Evolutionary conservation across 2,329 filamentous ascomycete species (phyloP).

Genomic region (Exophiala bonariae): DNA sequence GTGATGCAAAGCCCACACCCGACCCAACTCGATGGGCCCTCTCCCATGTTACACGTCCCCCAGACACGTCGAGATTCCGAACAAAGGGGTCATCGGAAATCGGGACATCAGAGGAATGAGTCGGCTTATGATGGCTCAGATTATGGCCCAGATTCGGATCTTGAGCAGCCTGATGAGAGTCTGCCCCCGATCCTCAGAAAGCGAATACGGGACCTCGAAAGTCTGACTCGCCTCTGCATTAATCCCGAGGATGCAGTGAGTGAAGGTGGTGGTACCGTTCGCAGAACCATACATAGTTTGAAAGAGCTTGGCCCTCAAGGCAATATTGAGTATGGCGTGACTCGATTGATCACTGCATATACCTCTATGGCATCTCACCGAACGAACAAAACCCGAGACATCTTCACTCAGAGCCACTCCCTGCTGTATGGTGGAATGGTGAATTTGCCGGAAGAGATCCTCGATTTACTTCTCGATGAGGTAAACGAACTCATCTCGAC

Average conservation of each 20-base stretch:
- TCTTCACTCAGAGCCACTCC: constrained; percentile 59
- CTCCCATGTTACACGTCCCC: constrained; percentile 30
- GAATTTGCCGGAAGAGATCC: constrained; percentile 51
- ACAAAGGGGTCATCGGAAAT: constrained; percentile 35
- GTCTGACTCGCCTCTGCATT: constrained; percentile 48
- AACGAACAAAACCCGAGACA: constrained; percentile 59
- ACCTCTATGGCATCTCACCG: constrained; percentile 60
- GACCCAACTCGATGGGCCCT: constrained; percentile 17
- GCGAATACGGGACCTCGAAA: constrained; percentile 57
- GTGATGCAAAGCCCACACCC: constrained; percentile 26
- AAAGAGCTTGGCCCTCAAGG: constrained; percentile 57
- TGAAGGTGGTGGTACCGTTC: constrained; percentile 53
- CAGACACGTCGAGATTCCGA: constrained; percentile 40
- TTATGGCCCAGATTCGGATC: constrained; percentile 57
- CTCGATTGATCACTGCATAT: constrained; percentile 59
- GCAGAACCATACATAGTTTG: constrained; percentile 52
- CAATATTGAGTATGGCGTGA: constrained; percentile 57
- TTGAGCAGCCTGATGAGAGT: constrained; percentile 49
- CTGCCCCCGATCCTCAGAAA: constrained; percentile 57
- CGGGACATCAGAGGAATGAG: constrained; percentile 40
- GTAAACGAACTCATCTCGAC: constrained; percentile 53
- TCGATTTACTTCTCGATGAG: constrained; percentile 59
- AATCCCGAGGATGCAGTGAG: constrained; percentile 36
- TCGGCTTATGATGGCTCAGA: constrained; percentile 59
- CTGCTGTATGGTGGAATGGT: constrained; percentile 49